Conservation (phyloP, 2,329 filamentous ascomycete species). For the Thielaviopsis populi region DNA sequence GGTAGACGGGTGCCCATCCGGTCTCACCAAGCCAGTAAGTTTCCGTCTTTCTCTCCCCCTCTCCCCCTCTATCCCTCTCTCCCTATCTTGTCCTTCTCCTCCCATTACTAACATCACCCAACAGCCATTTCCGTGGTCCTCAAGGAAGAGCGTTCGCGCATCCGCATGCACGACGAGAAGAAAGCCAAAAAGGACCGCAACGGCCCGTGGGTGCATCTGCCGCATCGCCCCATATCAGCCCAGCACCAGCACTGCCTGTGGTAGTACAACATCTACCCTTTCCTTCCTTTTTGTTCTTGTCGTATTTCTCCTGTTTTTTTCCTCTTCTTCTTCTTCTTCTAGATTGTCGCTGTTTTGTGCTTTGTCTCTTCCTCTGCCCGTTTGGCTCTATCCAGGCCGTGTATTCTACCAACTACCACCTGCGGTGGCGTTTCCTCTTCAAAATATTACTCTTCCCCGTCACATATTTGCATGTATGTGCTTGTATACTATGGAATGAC, state of each 20-base stretch:
- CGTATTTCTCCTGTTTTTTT: not conserved
- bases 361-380: not conserved
- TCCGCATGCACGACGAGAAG: constrained; percentile 65
- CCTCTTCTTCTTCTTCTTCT: not conserved
- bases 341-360: not conserved
- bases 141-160: constrained; percentile 85
- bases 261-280: constrained; percentile 39
- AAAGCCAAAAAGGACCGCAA: constrained; percentile 58
- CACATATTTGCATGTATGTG: not conserved
- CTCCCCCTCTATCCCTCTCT: not conserved
- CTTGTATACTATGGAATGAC: not conserved
- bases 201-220: constrained; percentile 75
- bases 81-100: not conserved
- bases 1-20: constrained; percentile 53
- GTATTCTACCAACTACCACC: constrained; percentile 9
- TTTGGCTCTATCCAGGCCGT: not conserved
- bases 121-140: constrained; percentile 65
- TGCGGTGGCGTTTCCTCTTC: not conserved
- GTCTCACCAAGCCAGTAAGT: constrained; percentile 62
- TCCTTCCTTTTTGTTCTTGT: no score
- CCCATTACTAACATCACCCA: constrained; percentile 18
- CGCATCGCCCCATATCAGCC: constrained; percentile 67
- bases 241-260: constrained; percentile 87
- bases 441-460: not conserved
- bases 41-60: not conserved